Conservation (phyloP, 768 basidiomycete species). For the Atractiella rhizophila region DNA sequence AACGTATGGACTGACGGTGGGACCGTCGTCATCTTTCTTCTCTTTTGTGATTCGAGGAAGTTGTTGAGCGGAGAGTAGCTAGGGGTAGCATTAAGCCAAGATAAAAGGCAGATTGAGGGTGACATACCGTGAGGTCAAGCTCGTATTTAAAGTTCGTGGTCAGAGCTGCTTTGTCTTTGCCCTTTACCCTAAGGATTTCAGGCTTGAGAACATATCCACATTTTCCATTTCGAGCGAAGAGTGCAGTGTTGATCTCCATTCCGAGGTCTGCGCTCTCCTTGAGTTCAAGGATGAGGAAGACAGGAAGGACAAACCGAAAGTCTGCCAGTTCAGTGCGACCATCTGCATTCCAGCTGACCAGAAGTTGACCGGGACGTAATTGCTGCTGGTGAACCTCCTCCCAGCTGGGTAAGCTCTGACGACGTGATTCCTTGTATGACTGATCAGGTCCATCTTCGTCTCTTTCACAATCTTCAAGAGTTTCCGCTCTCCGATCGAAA, state of each 20-base stretch:
- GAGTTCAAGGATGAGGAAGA: neutral
- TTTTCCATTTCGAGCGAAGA: conserved; percentile 79
- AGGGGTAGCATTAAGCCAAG: neutral
- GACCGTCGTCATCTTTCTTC: conserved; percentile 34
- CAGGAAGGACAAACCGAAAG: conserved; percentile 38
- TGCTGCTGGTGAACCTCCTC: conserved; percentile 50
- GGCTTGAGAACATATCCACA: conserved; percentile 81
- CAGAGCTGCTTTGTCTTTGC: conserved; percentile 34
- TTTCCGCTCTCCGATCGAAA: conserved; percentile 68
- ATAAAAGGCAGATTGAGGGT: neutral
- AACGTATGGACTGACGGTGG: conserved; percentile 45
- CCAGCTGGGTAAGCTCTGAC: conserved; percentile 72
- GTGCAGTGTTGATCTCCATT: conserved; percentile 74
- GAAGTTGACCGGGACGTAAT: conserved; percentile 65
- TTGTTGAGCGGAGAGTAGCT: conserved; percentile 71
- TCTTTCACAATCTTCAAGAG: conserved; percentile 47
- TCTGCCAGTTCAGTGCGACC: conserved; percentile 94
- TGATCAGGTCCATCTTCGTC: conserved; percentile 31
- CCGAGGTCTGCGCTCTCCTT: conserved; percentile 38
- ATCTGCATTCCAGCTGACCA: conserved; percentile 77
- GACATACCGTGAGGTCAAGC: conserved; percentile 33
- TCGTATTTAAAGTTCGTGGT: conserved; percentile 32
- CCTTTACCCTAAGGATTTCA: conserved; percentile 34
- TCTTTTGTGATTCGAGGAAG: conserved; percentile 34
- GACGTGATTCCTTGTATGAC: conserved; percentile 60